Conservation (phyloP, 2,329 filamentous ascomycete genomes). For the Ascochyta clinopodiicola region DNA sequence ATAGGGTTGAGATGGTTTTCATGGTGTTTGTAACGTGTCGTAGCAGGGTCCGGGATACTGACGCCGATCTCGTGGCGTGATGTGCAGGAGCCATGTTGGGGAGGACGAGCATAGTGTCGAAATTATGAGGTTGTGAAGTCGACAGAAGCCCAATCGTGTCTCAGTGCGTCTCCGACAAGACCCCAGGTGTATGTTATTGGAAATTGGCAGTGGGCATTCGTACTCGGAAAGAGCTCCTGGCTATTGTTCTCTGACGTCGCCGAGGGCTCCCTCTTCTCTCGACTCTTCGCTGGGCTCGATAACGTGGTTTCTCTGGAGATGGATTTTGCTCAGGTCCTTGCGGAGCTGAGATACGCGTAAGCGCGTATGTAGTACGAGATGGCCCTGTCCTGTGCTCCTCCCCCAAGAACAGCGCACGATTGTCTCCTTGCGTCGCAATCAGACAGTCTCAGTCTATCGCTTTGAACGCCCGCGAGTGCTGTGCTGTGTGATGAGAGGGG, state of each 20-base stretch:
- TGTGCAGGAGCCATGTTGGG: constrained; percentile 11
- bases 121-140: neutral
- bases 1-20: neutral
- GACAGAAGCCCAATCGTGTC: neutral
- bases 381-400: neutral
- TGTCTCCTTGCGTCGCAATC: neutral
- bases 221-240: neutral
- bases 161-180: neutral
- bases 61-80: neutral
- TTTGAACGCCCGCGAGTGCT: neutral
- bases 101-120: constrained; percentile 9
- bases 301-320: neutral
- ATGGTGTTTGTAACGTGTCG: neutral
- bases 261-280: neutral
- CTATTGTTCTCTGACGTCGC: neutral
- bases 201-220: neutral
- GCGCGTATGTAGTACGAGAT: neutral
- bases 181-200: neutral
- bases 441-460: neutral
- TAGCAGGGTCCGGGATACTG: neutral
- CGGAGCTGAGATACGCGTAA: neutral
- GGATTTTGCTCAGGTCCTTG: neutral
- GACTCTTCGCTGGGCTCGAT: neutral
- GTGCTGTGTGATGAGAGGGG: neutral
- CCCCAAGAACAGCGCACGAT: neutral